Evolutionary conservation across 768 basidiomycete species (phyloP).

Genomic region (Psilocybe cubensis): DNA sequence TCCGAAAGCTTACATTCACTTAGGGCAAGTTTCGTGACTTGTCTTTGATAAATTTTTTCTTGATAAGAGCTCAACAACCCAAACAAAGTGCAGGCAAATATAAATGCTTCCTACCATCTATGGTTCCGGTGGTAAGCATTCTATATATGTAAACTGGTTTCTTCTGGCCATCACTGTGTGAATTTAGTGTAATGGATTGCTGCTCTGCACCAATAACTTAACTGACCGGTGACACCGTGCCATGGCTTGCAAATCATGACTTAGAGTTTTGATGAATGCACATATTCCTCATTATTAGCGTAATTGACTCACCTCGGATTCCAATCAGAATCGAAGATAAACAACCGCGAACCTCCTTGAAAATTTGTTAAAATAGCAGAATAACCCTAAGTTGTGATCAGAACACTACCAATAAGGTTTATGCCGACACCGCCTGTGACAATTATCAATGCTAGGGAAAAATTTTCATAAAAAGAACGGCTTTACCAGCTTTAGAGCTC

Average conservation of each 20-base stretch:
- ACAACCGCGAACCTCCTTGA: conserved; percentile 76
- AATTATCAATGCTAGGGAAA: background rate
- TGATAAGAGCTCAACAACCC: background rate
- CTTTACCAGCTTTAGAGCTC: conserved; percentile 81
- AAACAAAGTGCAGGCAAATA: background rate
- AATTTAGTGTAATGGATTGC: conserved; percentile 10
- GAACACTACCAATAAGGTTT: conserved; percentile 74
- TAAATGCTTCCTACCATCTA: conserved; percentile 81
- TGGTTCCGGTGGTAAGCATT: conserved; percentile 84
- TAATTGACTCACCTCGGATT: conserved; percentile 70
- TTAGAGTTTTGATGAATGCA: conserved; percentile 28
- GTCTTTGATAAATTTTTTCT: conserved; percentile 94
- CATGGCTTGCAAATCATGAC: conserved; percentile 96
- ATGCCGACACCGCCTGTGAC: conserved; percentile 84
- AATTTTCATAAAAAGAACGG: background rate
- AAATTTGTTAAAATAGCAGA: background rate
- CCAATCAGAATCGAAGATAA: conserved; percentile 92
- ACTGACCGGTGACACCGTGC: conserved; percentile 91
- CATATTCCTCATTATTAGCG: background rate
- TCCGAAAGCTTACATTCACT: conserved; percentile 67
- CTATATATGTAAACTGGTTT: conserved; percentile 89
- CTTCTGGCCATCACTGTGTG: conserved; percentile 88
- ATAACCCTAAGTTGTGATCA: background rate
- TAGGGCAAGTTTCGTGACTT: conserved; percentile 91
- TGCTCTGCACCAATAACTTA: background rate